Evolutionary conservation across 2,329 filamentous ascomycete species (phyloP), one percentile per base, ranked within the genome.

Genomic region (Fonsecaea erecta): DNA sequence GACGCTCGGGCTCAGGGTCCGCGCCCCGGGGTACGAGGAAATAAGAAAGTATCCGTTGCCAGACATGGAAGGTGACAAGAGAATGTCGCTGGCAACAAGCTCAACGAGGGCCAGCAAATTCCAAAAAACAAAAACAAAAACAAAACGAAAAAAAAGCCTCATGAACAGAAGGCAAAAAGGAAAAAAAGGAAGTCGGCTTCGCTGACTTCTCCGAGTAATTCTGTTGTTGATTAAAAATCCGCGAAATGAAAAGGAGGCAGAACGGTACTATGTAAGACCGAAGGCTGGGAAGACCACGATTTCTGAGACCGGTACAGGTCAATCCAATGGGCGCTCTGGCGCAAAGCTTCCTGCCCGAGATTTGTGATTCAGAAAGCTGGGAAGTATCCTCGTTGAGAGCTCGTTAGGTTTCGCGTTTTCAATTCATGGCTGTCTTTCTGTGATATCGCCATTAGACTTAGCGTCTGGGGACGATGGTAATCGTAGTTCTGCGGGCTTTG

Each of bases 221-320:
- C 16, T 40, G 37, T n/a, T n/a, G 8, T n/a, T n/a, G n/a, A 40
- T 6, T n/a, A 40, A 18, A 48, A 24, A 48, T 1, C 8, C 21
- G 18, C 24, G 43, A 24, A 24, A 18, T 18, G 18, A 48, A 18
- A 9, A n/a, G 18, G 18, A 24, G 24, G 18, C 2, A 48, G 6
- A 18, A 24, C 43, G 43, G 43, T 48, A 48, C 43, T 48, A 48
- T 48, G 43, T 48, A 48, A 48, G 43, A 18, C 43, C 43, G 43
- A 48, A 24, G 5, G 43, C 7, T 2, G n/a, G 37, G 8, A 24
- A 16, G 43, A 18, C n/a, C 11, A 40, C 24, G 40, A 18, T 18
- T 18, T 48, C 43, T 48, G 37, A 40, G 37, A 40, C 37, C 6
- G 4, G 37, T 48, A 18, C 18, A 24, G 21, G 28, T 30, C 3